A percentile compares a stretch with the other conserved stretches of the same genome.
Evolutionary conservation across 176 grass and related monocot species (phyloP).

Genomic region (Musa beccarii): DNA sequence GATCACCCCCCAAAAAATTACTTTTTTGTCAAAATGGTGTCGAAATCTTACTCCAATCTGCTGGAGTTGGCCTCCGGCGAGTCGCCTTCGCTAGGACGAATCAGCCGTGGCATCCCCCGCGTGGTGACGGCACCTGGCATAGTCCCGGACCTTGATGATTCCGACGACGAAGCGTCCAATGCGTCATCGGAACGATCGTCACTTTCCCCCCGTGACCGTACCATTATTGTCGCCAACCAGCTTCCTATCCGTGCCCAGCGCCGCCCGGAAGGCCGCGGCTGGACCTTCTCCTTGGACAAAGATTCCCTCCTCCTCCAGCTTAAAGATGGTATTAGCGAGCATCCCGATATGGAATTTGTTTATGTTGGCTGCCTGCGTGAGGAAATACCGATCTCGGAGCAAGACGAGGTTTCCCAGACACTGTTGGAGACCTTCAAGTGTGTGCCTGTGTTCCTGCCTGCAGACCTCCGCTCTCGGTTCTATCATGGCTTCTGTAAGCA

Average conservation of each 20-base stretch:
- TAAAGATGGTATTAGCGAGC: slow-evolving; percentile 50
- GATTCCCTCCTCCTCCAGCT: slow-evolving; percentile 83
- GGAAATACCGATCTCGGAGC: slow-evolving; percentile 51
- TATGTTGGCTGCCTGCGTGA: slow-evolving; percentile 76
- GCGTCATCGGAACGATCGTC: slow-evolving; percentile 42
- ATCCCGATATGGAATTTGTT: slow-evolving; percentile 65
- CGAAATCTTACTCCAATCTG: slow-evolving; percentile 91
- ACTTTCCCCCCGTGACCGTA: slow-evolving; percentile 45
- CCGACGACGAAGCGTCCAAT: slow-evolving; percentile 30
- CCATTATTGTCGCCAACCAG: slow-evolving; percentile 93
- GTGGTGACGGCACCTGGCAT: slow-evolving; percentile 72
- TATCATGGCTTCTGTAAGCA: slow-evolving; percentile 98
- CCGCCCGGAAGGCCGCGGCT: slow-evolving; percentile 21
- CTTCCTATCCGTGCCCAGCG: slow-evolving; percentile 59
- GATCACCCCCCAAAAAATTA: too few relatives aligned
- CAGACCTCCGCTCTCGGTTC: slow-evolving; percentile 56
- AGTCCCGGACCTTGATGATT: slow-evolving; percentile 68
- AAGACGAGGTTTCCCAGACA: slow-evolving; percentile 56
- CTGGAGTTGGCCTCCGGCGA: slow-evolving; percentile 67
- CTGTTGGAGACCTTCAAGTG: slow-evolving; percentile 66
- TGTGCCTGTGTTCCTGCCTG: slow-evolving; percentile 72
- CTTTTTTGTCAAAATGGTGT: slow-evolving; percentile 42
- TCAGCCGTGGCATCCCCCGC: slow-evolving; percentile 55
- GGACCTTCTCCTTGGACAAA: slow-evolving; percentile 67
- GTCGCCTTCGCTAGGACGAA: slow-evolving; percentile 31